Evolutionary conservation across 1,284 basidiomycete species (phyloP), one percentile per base, ranked within the genome.

Genomic region (Ceratobasidium sp.): DNA sequence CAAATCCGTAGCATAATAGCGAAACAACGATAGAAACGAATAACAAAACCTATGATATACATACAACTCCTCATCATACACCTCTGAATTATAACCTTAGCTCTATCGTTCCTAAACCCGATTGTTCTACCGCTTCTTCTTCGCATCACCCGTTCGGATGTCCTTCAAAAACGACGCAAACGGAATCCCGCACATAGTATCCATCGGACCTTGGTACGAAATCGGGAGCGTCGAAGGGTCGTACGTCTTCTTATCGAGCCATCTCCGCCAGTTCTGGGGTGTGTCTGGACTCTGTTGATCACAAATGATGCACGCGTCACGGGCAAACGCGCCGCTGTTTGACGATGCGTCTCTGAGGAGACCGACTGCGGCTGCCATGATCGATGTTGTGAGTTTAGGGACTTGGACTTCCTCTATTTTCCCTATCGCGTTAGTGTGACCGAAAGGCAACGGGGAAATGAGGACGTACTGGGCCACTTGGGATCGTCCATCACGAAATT

Each of bases 91-190:
- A 39, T 39, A 8, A 45, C 43, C 16, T 18, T 45, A 45, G 16
- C 36, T 39, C 36, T 39, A 39, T 14, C 36, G 36, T 18, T 28
- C 8, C 8, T 23, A 9, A 18, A 50, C 46, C 18, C 46, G 12
- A 12, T 52, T 26, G 9, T 52, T 18, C 50, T 52, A 52, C 9
- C 50, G 50, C 50, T 14, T 52, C 50, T 18, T 52, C 50, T 14
- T 52, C 23, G 10, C 23, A 8, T 52, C 50, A 28, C 50, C 50
- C 50, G 50, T 6, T n/a, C 30, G 26, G 50, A 30, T 30, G 10
- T 52, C 50, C 28, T n/a, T 52, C 50, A 52, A 52, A 52, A 52
- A 52, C 50, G 50, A 8, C 50, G 26, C 50, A 52, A 52, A 52
- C 26, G 50, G 50, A 18, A 52, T 52, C 21, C 50, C 50, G 18